Evolutionary conservation across 2,329 filamentous ascomycete genomes (phyloP).

Genomic region (Ophiostoma montium): DNA sequence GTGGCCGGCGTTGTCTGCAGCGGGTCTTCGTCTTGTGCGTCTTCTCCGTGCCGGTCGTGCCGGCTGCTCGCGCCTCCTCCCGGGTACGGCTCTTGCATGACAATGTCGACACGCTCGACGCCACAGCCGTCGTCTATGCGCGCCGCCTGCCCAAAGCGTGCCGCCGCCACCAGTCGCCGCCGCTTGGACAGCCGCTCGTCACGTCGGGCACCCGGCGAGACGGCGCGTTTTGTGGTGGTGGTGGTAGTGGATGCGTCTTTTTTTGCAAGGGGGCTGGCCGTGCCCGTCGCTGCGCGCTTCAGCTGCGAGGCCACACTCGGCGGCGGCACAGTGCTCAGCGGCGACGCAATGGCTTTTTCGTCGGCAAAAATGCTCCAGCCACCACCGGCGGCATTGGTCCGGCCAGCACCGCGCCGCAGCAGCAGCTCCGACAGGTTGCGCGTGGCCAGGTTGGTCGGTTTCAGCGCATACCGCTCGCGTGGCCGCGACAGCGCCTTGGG

Average conservation of each 20-base stretch:
- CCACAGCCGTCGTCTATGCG: conserved; percentile 42
- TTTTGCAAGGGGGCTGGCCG: background rate
- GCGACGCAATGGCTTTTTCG: conserved; percentile 38
- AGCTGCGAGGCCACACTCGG: conserved; percentile 22
- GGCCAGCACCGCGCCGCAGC: conserved; percentile 52
- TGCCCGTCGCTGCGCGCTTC: background rate
- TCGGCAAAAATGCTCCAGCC: conserved; percentile 71
- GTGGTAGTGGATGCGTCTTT: background rate
- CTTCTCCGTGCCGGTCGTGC: conserved; percentile 1
- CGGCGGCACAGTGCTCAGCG: conserved; percentile 37
- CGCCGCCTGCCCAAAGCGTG: conserved; percentile 54
- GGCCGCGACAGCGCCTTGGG: conserved; percentile 70
- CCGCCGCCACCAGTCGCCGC: conserved; percentile 45
- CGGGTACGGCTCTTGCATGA: conserved; percentile 44
- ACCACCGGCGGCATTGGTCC: conserved; percentile 58
- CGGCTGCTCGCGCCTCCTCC: background rate
- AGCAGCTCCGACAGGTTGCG: conserved; percentile 58
- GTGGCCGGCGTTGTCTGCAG: background rate
- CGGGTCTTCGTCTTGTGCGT: conserved; percentile 3
- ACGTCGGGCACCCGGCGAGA: conserved; percentile 16
- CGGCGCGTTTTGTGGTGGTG: conserved; percentile 14
- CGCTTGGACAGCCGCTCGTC: conserved; percentile 36
- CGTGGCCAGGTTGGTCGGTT: conserved; percentile 52
- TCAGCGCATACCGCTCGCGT: conserved; percentile 55
- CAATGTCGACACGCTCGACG: conserved; percentile 45